Evolutionary conservation across 331 rosid species (phyloP).

Genomic region (Pyracantha coccinea): DNA sequence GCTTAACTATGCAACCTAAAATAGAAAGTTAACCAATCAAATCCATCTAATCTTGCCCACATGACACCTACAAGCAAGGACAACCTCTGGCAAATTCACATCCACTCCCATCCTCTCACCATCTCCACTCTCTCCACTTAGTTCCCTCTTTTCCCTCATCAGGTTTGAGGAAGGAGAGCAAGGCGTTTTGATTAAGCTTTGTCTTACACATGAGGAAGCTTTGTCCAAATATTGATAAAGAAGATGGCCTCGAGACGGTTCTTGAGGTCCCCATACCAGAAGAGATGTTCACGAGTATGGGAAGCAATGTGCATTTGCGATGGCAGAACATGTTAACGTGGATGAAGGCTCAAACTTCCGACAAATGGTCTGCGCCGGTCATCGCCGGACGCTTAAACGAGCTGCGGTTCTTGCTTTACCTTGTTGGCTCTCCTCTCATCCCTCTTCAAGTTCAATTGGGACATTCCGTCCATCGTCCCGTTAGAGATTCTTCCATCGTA

Average conservation of each 20-base stretch:
- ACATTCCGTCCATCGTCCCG: slow-evolving; percentile 64
- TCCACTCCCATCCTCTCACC: slow-evolving; percentile 12
- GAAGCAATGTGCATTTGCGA: slow-evolving; percentile 46
- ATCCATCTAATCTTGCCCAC: slow-evolving; percentile 22
- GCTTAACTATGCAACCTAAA: background rate
- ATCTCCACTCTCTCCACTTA: slow-evolving; percentile 12
- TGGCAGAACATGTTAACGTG: slow-evolving; percentile 83
- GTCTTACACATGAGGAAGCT: slow-evolving; percentile 61
- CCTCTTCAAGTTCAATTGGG: slow-evolving; percentile 95
- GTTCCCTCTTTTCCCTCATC: slow-evolving; percentile 21
- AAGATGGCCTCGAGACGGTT: slow-evolving; percentile 88
- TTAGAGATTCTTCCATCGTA: slow-evolving; percentile 83
- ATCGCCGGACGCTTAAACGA: slow-evolving; percentile 63
- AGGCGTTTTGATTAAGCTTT: slow-evolving; percentile 9
- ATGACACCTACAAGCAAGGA: slow-evolving; percentile 59
- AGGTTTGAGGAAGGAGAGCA: slow-evolving; percentile 7
- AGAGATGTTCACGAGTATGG: slow-evolving; percentile 87
- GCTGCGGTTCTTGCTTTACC: slow-evolving; percentile 79
- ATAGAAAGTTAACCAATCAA: slow-evolving; percentile 19
- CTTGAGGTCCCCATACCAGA: slow-evolving; percentile 93
- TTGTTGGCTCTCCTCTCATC: slow-evolving; percentile 88
- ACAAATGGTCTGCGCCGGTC: slow-evolving; percentile 56
- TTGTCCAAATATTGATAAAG: slow-evolving; percentile 75
- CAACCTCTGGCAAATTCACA: slow-evolving; percentile 29
- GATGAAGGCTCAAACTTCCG: slow-evolving; percentile 87